Evolutionary conservation across 257 asterid species (phyloP), one percentile per base, ranked within the genome.

Genomic region (Rhazya stricta): DNA sequence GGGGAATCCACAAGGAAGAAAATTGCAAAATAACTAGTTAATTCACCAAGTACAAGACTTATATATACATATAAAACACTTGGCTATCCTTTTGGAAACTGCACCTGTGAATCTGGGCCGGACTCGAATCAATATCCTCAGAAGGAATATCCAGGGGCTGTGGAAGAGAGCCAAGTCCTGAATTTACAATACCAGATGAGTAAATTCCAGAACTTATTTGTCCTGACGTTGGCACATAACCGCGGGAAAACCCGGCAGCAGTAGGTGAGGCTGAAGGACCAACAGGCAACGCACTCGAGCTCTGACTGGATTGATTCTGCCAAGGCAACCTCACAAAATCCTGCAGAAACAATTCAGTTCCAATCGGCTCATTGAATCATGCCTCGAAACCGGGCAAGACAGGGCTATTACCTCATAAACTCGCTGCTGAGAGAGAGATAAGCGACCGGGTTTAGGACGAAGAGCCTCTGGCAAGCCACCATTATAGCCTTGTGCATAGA

Each of bases 321-420:
- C 96, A 91, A 27, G 96, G 99, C 69, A 95, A 86, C 83, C 96
- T 89, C 80, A 96, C 97, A 86, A 95, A 95, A 85, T 95, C 99
- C 99, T 95, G 81, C 78, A 78, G 23, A 81, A 69, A 50, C 56
- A 74, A 37, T 41, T 25, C 34, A 16, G 36, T 29, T 61, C 30
- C 66, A n/a, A 66, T 36, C 43, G 0, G 21, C 9, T 37, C 42
- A n/a, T 34, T 51, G 61, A 21, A 18, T 3, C 45, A 50, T 18
- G 43, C 25, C 46, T 32, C 42, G 16, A 34, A 27, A 30, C 45
- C 50, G 4, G 62, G 43, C 18, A 30, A 70, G 13, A 4, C 3
- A 19, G 8, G 9, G 3, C 8, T 19, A 7, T 21, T 74, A 90
- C 99, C 98, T 95, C 97, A 76, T 95, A 95, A 79, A 95, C 98